Conservation (phyloP, 176 grass and related monocot genomes). For the Ensete ventricosum region DNA sequence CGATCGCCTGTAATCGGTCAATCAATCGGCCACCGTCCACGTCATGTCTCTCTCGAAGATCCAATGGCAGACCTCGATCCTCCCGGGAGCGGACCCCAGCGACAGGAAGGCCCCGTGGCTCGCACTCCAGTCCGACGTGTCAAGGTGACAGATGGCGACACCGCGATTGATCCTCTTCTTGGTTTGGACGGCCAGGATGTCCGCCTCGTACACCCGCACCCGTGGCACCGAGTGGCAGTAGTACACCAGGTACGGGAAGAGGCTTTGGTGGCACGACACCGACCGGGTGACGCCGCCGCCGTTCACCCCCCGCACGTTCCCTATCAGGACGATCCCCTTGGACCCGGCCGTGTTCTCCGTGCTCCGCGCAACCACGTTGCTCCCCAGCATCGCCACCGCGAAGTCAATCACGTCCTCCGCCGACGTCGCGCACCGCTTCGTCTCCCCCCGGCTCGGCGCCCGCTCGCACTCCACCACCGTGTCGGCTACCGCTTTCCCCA, state of each 20-base stretch:
- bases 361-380: conserved; percentile 1
- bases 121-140: conserved; percentile 7
- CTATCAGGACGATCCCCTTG: neutral
- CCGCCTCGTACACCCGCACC: conserved; percentile 5
- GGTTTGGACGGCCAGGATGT: conserved; percentile 2
- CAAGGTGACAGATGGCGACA: conserved; percentile 6
- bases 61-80: conserved; percentile 18
- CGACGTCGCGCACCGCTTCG: conserved; percentile 11
- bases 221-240: conserved; percentile 8
- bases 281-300: conserved; percentile 1
- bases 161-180: conserved; percentile 3
- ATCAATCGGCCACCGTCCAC: conserved; percentile 7
- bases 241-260: conserved; percentile 7
- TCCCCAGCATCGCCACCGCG: conserved; percentile 8
- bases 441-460: conserved; percentile 11
- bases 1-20: neutral
- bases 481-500: conserved; percentile 13
- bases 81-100: neutral
- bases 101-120: neutral
- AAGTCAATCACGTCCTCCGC: conserved; percentile 15
- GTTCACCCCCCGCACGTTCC: neutral
- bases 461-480: conserved; percentile 8
- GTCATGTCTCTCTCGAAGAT: conserved; percentile 15
- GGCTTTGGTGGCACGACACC: conserved; percentile 14
- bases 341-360: conserved; percentile 6